phyloP scores from a whole-genome alignment of 1,284 basidiomycete genomes.

The Agaricales sp. region DNA sequence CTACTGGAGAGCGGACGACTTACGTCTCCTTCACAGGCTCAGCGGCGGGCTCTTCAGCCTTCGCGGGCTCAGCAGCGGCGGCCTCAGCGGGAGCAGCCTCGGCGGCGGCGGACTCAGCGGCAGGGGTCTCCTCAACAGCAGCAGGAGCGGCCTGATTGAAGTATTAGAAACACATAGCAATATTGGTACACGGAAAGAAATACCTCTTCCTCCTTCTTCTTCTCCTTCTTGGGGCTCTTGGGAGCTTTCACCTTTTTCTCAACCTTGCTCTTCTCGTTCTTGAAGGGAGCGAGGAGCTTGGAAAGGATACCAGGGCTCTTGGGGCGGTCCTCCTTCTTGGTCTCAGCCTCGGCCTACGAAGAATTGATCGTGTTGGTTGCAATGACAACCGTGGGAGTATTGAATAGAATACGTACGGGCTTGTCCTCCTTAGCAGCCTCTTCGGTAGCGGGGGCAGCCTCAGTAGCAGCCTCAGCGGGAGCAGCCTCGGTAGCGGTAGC shows the following conservation, averaged over 20 bases:
- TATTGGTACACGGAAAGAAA: constrained; percentile 7
- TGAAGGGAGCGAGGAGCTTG: constrained; percentile 68
- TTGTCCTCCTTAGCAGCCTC: constrained; percentile 35
- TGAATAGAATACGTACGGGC: constrained; percentile 34
- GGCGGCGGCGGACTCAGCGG: constrained; percentile 32
- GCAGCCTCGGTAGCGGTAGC: constrained; percentile 19
- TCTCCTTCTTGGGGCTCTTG: constrained; percentile 29
- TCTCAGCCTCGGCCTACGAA: constrained; percentile 32
- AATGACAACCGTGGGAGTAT: constrained; percentile 7
- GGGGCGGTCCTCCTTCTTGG: constrained; percentile 63
- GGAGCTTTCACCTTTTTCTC: constrained; percentile 43
- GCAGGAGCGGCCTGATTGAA: constrained; percentile 21
- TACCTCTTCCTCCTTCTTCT: constrained; percentile 62
- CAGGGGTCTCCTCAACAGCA: constrained; percentile 26
- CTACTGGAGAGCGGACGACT: constrained; percentile 17
- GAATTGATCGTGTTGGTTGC: constrained; percentile 1
- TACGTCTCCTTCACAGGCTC: constrained; percentile 52
- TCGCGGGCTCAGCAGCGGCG: constrained; percentile 17
- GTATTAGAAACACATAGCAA: background rate
- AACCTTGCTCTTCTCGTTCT: constrained; percentile 21
- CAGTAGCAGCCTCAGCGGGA: constrained; percentile 19
- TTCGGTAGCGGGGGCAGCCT: constrained; percentile 26
- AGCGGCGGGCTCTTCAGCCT: constrained; percentile 22
- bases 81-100: constrained; percentile 24
- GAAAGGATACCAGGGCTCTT: constrained; percentile 67